Percentiles rank a stretch among this genome's conserved stretches.
phyloP scores from a whole-genome alignment of 2,329 filamentous ascomycete genomes.

The Dothideomycetes sp. region DNA sequence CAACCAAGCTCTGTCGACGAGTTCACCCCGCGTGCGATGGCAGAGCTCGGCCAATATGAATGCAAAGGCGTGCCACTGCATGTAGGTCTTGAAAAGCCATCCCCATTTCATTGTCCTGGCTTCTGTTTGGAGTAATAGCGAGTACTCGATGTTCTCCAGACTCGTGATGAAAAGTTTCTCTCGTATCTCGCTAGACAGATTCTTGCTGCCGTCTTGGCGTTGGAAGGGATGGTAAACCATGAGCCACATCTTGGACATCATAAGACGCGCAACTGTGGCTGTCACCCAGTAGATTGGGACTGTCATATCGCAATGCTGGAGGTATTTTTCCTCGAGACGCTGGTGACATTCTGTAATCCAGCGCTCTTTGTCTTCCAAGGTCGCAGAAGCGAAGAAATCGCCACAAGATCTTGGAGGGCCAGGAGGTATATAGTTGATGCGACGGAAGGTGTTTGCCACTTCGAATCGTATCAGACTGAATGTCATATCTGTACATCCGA shows the following conservation, averaged over 20 bases:
- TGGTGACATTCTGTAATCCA: constrained; percentile 39
- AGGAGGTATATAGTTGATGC: constrained; percentile 34
- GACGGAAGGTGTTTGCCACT: constrained; percentile 35
- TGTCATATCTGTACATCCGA: constrained; percentile 48
- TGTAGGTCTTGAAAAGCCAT: constrained; percentile 54
- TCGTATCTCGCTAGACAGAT: constrained; percentile 50
- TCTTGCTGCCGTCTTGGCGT: constrained; percentile 44
- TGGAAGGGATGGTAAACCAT: constrained; percentile 66
- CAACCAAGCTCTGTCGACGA: constrained; percentile 50
- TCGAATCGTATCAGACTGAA: constrained; percentile 44
- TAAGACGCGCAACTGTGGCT: constrained; percentile 56
- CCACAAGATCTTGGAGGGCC: constrained; percentile 28
- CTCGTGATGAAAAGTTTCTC: constrained; percentile 61
- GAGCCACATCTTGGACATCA: constrained; percentile 69
- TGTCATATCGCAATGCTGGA: constrained; percentile 41
- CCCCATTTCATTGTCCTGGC: constrained; percentile 50
- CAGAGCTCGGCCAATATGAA: constrained; percentile 51
- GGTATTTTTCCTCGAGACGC: constrained; percentile 37
- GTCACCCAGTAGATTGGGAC: constrained; percentile 57
- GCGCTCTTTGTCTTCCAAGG: constrained; percentile 35
- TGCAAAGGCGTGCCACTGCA: constrained; percentile 55
- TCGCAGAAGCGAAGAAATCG: constrained; percentile 31
- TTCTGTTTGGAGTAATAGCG: constrained; percentile 54
- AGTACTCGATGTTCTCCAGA: constrained; percentile 65
- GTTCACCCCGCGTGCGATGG: constrained; percentile 42